These are phyloP conservation scores for Atkinsonella hypoxylon DNA, from an alignment of 2,329 filamentous ascomycete species.

Conservation along the genomic window DNA sequence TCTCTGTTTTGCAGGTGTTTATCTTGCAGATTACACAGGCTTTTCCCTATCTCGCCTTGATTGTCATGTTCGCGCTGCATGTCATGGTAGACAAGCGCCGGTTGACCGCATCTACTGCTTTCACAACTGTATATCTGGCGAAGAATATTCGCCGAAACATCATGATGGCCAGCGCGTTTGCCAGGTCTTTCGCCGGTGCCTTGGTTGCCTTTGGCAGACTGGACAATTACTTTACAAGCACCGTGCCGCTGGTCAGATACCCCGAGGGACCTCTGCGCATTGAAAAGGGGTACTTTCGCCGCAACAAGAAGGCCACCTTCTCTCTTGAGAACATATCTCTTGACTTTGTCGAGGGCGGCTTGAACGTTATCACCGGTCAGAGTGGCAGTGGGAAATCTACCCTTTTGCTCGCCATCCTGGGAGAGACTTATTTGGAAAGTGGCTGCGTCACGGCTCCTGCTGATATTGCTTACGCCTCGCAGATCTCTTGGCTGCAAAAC, in stretches of 20 bases:
- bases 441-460: slow-evolving; percentile 36
- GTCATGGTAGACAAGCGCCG: slow-evolving; percentile 33
- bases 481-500: slow-evolving; percentile 46
- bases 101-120: slow-evolving; percentile 44
- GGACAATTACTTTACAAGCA: slow-evolving; percentile 41
- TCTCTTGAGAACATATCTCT: slow-evolving; percentile 34
- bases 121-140: slow-evolving; percentile 42
- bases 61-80: slow-evolving; percentile 42
- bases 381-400: slow-evolving; percentile 48
- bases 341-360: slow-evolving; percentile 38
- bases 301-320: slow-evolving; percentile 38
- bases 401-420: slow-evolving; percentile 39
- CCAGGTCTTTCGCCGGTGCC: slow-evolving; percentile 22
- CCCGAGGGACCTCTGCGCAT: slow-evolving; percentile 37
- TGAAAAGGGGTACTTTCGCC: slow-evolving; percentile 33
- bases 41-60: slow-evolving; percentile 38
- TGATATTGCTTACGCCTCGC: slow-evolving; percentile 45
- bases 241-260: slow-evolving; percentile 34
- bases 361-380: slow-evolving; percentile 42
- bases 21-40: slow-evolving; percentile 38
- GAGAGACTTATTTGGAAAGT: slow-evolving; percentile 38
- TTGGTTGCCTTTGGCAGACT: slow-evolving; percentile 36
- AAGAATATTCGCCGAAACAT: slow-evolving; percentile 41
- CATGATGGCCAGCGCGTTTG: slow-evolving; percentile 33
- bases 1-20: slow-evolving; percentile 33